Conservation (phyloP, 257 asterid genomes). For the Gentiana macrophylla region DNA sequence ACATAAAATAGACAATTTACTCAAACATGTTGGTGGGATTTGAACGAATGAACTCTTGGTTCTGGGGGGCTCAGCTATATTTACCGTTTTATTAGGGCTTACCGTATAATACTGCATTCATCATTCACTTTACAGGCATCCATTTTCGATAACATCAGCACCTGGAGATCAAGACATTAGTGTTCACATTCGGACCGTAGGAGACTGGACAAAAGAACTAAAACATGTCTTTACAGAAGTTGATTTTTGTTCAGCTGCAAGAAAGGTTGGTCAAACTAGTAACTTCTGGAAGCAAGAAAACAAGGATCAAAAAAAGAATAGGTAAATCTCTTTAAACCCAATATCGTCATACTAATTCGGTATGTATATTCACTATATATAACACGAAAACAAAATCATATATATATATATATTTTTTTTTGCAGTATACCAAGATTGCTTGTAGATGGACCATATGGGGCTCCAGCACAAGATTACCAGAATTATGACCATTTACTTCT, state of each 20-base stretch:
- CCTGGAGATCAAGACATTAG: conserved; percentile 82
- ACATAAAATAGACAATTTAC: no score
- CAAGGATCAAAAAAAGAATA: conserved; percentile 32
- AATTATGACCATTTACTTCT: conserved; percentile 77
- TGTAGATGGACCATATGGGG: conserved; percentile 92
- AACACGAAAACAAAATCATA: no score
- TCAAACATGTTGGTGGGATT: no score
- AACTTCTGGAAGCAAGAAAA: conserved; percentile 43
- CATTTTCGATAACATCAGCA: conserved; percentile 94
- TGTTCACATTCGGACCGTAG: conserved; percentile 80
- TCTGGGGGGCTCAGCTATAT: no score
- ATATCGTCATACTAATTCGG: no score
- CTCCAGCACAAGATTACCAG: conserved; percentile 88
- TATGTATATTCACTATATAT: no score
- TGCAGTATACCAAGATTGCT: conserved; percentile 69
- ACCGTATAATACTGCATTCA: not conserved
- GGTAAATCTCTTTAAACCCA: conserved; percentile 28
- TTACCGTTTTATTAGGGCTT: not conserved
- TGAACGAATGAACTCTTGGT: no score
- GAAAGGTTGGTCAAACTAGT: conserved; percentile 47
- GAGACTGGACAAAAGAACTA: conserved; percentile 50
- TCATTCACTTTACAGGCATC: conserved; percentile 54
- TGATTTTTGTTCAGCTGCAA: conserved; percentile 21
- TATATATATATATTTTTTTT: not conserved
- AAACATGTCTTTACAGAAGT: conserved; percentile 62